Percentiles rank a stretch among this genome's conserved stretches.
Conservation (phyloP, 2,329 filamentous ascomycete genomes). For the Blastomyces parvus region DNA sequence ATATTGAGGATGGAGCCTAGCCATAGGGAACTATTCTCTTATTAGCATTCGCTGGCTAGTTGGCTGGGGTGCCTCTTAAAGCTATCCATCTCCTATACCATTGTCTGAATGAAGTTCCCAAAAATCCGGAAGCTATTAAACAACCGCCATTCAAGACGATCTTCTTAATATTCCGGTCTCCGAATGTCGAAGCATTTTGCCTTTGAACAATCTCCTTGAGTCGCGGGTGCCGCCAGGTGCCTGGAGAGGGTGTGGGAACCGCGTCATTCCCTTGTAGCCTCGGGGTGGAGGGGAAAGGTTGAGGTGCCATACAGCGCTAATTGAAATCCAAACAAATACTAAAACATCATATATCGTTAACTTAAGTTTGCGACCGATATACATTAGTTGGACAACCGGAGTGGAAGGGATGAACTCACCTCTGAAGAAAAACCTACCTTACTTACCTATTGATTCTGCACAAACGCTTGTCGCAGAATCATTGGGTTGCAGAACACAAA, state of each 20-base stretch:
- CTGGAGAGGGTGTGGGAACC: conserved; percentile 41
- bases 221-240: conserved; percentile 84
- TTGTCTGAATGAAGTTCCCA: conserved; percentile 32
- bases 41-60: conserved; percentile 12
- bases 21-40: conserved; percentile 26
- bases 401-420: not conserved
- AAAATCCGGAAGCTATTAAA: conserved; percentile 41
- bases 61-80: not conserved
- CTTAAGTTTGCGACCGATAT: not conserved
- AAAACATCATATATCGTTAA: not conserved
- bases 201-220: conserved; percentile 77
- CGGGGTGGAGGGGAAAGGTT: conserved; percentile 35
- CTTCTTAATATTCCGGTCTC: conserved; percentile 61
- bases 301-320: conserved; percentile 24
- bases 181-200: conserved; percentile 68
- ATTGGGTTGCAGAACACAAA: not conserved
- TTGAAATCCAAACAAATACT: not conserved
- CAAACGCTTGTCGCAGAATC: conserved; percentile 4
- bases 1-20: conserved; percentile 28
- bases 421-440: conserved; percentile 15
- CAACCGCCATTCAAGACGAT: conserved; percentile 59
- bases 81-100: conserved; percentile 23
- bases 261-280: conserved; percentile 23
- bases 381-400: not conserved
- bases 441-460: conserved; percentile 15